phyloP scores from a whole-genome alignment of 2,329 filamentous ascomycete genomes.

The Cladorrhinum sp. region DNA sequence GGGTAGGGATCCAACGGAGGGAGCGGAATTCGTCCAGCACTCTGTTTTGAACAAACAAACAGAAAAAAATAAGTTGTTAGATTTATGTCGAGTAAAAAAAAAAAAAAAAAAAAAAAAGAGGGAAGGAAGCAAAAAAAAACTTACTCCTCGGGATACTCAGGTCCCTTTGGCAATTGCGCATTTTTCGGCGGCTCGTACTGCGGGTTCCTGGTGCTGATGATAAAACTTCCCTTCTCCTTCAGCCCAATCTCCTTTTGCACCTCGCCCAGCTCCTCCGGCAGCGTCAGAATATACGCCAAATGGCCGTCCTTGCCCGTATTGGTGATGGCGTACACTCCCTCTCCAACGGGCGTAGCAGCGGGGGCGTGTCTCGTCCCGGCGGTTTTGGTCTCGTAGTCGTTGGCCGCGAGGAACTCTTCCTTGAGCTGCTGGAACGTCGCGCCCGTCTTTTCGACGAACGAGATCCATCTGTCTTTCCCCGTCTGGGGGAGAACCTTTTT shows the following conservation, averaged over 20 bases:
- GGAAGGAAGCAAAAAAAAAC: constrained; percentile 28
- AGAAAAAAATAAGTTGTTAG: no score
- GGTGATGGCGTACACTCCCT: constrained; percentile 81
- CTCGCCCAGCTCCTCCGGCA: constrained; percentile 66
- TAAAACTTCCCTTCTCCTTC: constrained; percentile 68
- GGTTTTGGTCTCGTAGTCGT: constrained; percentile 74
- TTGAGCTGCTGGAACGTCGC: constrained; percentile 66
- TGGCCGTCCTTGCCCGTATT: constrained; percentile 69
- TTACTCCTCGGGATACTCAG: constrained; percentile 69
- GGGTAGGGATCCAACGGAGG: constrained; percentile 70
- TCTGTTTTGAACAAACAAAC: background rate
- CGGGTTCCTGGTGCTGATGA: constrained; percentile 79
- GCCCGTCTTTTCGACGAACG: constrained; percentile 75
- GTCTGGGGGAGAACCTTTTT: constrained; percentile 78
- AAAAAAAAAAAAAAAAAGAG: no score
- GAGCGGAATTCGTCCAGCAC: constrained; percentile 51
- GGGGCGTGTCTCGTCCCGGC: constrained; percentile 64
- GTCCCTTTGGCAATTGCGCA: constrained; percentile 58
- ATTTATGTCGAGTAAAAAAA: no score
- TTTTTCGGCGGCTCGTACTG: constrained; percentile 62
- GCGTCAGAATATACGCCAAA: constrained; percentile 74
- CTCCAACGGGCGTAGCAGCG: constrained; percentile 71
- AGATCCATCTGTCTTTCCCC: constrained; percentile 68
- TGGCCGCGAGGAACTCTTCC: constrained; percentile 64
- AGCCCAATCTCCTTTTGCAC: constrained; percentile 75